phyloP scores from a whole-genome alignment of 2,329 filamentous ascomycete species.

The Lanzia echinophila region DNA sequence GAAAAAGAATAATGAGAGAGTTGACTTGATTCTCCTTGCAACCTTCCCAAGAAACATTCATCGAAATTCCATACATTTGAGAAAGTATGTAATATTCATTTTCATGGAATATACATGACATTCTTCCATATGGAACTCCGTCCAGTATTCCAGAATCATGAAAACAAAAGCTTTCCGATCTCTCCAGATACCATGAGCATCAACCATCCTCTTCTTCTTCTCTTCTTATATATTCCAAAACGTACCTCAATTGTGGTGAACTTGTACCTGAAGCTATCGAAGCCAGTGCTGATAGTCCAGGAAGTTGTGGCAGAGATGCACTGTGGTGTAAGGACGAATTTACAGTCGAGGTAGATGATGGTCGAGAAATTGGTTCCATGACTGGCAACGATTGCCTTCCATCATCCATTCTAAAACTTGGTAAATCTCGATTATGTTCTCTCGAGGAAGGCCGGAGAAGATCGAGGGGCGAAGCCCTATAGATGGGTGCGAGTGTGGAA shows the following conservation, averaged over 20 bases:
- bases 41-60: not conserved
- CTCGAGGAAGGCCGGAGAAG: slow-evolving; percentile 41
- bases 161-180: not conserved
- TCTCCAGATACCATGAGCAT: not conserved
- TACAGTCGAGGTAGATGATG: slow-evolving; percentile 45
- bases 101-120: too few relatives aligned
- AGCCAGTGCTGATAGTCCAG: slow-evolving; percentile 53
- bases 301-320: slow-evolving; percentile 39
- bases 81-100: not conserved
- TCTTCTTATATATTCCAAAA: slow-evolving; percentile 22
- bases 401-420: slow-evolving; percentile 39
- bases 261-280: slow-evolving; percentile 45
- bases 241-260: slow-evolving; percentile 44
- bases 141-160: too few relatives aligned
- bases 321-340: slow-evolving; percentile 37
- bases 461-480: slow-evolving; percentile 52
- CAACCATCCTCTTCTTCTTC: not conserved
- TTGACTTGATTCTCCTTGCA: not conserved
- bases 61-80: not conserved
- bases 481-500: slow-evolving; percentile 50
- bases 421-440: slow-evolving; percentile 40
- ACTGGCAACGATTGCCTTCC: slow-evolving; percentile 41
- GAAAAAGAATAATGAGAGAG: slow-evolving; percentile 1
- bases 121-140: not conserved
- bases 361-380: slow-evolving; percentile 44